Evolutionary conservation across 106 monocot genomes (phyloP).

Genomic region (Ottelia alismoides): DNA sequence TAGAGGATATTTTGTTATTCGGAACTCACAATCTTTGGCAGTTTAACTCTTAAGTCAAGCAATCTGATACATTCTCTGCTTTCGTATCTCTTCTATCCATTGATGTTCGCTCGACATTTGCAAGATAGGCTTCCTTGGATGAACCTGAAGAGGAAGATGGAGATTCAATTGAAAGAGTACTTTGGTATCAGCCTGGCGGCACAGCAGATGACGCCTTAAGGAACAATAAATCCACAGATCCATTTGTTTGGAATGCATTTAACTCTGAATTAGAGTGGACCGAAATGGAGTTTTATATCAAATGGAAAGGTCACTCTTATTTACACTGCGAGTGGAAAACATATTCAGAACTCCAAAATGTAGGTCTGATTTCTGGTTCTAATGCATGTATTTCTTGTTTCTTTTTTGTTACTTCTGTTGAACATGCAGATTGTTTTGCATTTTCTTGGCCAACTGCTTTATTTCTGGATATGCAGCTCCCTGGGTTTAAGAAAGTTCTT

Average conservation of each 20-base stretch:
- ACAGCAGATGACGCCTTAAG: constrained; percentile 61
- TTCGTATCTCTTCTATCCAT: too few relatives aligned
- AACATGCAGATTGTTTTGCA: too few relatives aligned
- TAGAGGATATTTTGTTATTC: too few relatives aligned
- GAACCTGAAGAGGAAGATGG: constrained; percentile 94
- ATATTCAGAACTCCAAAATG: constrained; percentile 80
- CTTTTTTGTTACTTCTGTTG: too few relatives aligned
- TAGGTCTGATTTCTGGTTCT: constrained; percentile 15
- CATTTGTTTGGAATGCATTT: constrained; percentile 32
- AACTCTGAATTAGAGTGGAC: constrained; percentile 68
- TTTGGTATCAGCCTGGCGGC: constrained; percentile 86
- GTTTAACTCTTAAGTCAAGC: too few relatives aligned
- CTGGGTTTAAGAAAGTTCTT: constrained; percentile 88
- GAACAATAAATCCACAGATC: constrained; percentile 46
- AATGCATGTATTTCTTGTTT: background rate
- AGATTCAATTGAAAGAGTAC: constrained; percentile 84
- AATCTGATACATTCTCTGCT: too few relatives aligned
- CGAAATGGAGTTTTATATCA: constrained; percentile 83
- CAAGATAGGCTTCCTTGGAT: constrained; percentile 31
- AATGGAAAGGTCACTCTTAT: constrained; percentile 97
- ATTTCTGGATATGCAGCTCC: constrained; percentile 37
- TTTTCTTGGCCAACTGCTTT: too few relatives aligned
- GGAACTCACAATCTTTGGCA: too few relatives aligned
- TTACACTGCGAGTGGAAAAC: constrained; percentile 92
- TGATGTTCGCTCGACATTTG: too few relatives aligned